phyloP scores from a whole-genome alignment of 495 filamentous ascomycete genomes.

The Trichoderma orchidacearum region DNA sequence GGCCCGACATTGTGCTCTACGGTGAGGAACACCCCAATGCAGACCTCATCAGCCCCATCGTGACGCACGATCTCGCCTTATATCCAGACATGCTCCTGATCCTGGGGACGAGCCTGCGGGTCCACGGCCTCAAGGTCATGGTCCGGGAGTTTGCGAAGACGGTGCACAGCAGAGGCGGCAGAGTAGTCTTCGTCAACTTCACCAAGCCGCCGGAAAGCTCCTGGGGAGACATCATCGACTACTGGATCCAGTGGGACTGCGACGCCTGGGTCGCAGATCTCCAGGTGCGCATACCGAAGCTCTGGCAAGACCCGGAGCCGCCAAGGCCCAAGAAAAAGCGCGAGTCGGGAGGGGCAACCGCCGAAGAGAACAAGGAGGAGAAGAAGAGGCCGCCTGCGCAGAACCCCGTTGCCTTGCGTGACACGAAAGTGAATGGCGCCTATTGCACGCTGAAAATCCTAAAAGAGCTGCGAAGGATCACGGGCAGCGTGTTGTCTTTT shows the following conservation, averaged over 20 bases:
- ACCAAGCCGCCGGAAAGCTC: slow-evolving; percentile 52
- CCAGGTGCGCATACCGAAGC: slow-evolving; percentile 35
- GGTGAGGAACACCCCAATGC: slow-evolving; percentile 58
- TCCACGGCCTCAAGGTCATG: slow-evolving; percentile 54
- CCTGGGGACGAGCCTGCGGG: slow-evolving; percentile 52
- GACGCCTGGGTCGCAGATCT: slow-evolving; percentile 54
- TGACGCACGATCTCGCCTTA: slow-evolving; percentile 47
- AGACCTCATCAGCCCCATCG: slow-evolving; percentile 44
- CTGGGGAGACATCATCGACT: slow-evolving; percentile 56
- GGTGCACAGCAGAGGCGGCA: slow-evolving; percentile 47
- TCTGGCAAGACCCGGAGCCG: slow-evolving; percentile 35
- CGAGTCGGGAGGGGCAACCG: slow-evolving; percentile 7
- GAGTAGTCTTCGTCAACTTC: slow-evolving; percentile 55
- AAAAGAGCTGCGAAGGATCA: slow-evolving; percentile 10
- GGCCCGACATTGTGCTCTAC: slow-evolving; percentile 60
- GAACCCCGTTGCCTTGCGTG: slow-evolving; percentile 17
- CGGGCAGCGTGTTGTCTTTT: slow-evolving; percentile 1
- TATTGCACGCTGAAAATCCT: slow-evolving; percentile 19
- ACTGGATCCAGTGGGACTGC: slow-evolving; percentile 58
- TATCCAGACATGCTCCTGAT: slow-evolving; percentile 52
- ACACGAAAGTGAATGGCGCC: slow-evolving; percentile 20
- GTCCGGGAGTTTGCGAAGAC: slow-evolving; percentile 58
- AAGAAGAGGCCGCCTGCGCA: slow-evolving; percentile 5
- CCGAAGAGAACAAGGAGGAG: slow-evolving; percentile 5
- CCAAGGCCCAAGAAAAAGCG: neutral